Conservation (phyloP, 208 protist species). For the Endotrypanum monterogeii region DNA sequence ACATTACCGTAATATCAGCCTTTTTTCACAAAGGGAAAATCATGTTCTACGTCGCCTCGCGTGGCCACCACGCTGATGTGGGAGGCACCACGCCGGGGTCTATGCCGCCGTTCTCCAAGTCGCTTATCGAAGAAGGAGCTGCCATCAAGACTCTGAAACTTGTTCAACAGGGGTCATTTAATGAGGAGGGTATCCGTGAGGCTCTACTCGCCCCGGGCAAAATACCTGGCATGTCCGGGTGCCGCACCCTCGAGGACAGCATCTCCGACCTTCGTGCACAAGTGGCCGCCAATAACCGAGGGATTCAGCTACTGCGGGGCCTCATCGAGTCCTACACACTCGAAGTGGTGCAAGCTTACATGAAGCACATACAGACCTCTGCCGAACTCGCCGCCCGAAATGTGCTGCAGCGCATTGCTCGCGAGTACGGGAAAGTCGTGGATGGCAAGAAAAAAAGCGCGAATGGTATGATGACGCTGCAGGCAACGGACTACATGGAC, state of each 20-base stretch:
- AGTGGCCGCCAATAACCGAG: slow-evolving; percentile 93
- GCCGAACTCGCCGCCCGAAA: slow-evolving; percentile 90
- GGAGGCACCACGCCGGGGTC: slow-evolving; percentile 95
- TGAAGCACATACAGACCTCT: slow-evolving; percentile 92
- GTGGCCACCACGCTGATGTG: slow-evolving; percentile 97
- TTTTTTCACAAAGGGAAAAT: slow-evolving; percentile 66
- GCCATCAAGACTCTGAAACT: slow-evolving; percentile 93
- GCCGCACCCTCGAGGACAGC: slow-evolving; percentile 91
- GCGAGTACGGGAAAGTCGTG: slow-evolving; percentile 23
- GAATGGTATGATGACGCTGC: slow-evolving; percentile 15
- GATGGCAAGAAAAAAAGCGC: slow-evolving; percentile 24
- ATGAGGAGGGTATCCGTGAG: slow-evolving; percentile 87
- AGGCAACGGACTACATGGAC: slow-evolving; percentile 93
- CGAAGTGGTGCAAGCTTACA: slow-evolving; percentile 93
- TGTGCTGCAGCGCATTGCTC: slow-evolving; percentile 79
- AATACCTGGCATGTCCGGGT: slow-evolving; percentile 61
- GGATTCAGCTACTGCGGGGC: slow-evolving; percentile 86
- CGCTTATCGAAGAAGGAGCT: slow-evolving; percentile 93
- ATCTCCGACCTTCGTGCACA: slow-evolving; percentile 94
- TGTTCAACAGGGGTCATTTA: slow-evolving; percentile 83
- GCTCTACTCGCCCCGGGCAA: slow-evolving; percentile 80
- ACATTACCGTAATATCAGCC: slow-evolving; percentile 96
- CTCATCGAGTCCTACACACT: slow-evolving; percentile 88
- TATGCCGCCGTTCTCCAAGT: slow-evolving; percentile 95
- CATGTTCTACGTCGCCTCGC: slow-evolving; percentile 93